Evolutionary conservation across 2,329 filamentous ascomycete species (phyloP), one percentile per base, ranked within the genome.

Genomic region (Mollisia scopiformis): DNA sequence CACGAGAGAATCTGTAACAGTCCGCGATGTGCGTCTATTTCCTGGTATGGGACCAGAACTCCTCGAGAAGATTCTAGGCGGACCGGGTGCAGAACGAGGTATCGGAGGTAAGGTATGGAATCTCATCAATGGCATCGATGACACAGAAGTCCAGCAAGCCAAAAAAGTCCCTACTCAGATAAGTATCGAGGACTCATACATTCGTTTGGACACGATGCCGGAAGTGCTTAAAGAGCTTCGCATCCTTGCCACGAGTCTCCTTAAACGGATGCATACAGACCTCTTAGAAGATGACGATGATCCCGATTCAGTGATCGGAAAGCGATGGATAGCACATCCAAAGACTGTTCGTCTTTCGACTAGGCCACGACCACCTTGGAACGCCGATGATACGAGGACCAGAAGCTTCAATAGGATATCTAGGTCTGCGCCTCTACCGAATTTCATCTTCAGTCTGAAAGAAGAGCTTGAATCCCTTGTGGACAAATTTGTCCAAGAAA

Each of bases 171-270:
- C 94, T 0, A 87, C 86, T 1, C 93, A 97, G 75, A 96, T 98
- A 72, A 95, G 92, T 74, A 95, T 98, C 65, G 94, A 98, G 73
- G 93, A 98, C 75, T 95, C 92, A 16, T 98, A 96, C 73, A 83
- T 85, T 25, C 86, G 87, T 0, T 79, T 97, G 1, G 84, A 89
- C 66, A 87, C 82, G 0, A 73, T 89, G 55, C 75, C 84, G 1
- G 82, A 88, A 61, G 86, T 96, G 30, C 77, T 79, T 43, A 85
- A 84, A 64, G 89, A 96, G 75, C 79, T 97, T 41, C 75, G 79
- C n/a, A 82, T 84, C 62, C 78, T 97, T 2, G 82, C 89, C 0
- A 80, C 78, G 13, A 92, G 90, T 66, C 79, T 98, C 10, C 75
- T 97, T 13, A 84, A 85, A 31, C 84, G 93, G 31, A 93, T 97